A percentile compares a stretch with the other conserved stretches of the same genome.
These are phyloP conservation scores for Scheffersomyces lignosus DNA, from an alignment of 805 yeast genomes.

Conservation along the genomic window DNA sequence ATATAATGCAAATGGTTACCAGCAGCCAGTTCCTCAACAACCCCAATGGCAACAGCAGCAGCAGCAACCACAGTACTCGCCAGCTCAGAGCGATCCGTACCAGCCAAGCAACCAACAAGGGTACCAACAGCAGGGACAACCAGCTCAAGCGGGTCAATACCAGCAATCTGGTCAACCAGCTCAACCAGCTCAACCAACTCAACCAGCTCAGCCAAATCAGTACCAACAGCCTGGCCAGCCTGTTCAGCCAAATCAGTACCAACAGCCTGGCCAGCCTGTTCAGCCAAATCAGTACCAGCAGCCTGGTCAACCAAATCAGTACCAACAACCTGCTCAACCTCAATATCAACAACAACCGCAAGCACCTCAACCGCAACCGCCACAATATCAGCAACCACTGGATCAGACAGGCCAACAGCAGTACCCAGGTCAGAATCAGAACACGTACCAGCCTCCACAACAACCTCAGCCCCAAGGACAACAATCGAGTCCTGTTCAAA, in stretches of 20 bases:
- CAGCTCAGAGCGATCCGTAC: too few species aligned
- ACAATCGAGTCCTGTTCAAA: too few species aligned
- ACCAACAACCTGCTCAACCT: constrained; percentile 5
- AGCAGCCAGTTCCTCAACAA: too few species aligned
- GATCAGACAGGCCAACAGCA: too few species aligned
- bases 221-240: constrained; percentile 1
- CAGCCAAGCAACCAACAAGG: not conserved
- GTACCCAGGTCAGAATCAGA: not conserved
- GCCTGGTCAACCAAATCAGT: constrained; percentile 8
- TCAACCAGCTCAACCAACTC: constrained; percentile 5
- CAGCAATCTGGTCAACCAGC: not conserved
- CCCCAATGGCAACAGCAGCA: too few species aligned
- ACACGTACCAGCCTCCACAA: too few species aligned
- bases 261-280: constrained; percentile 2
- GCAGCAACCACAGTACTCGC: too few species aligned
- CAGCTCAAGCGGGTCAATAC: constrained; percentile 4
- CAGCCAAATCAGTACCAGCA: constrained; percentile 5
- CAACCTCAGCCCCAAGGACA: too few species aligned
- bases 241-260: constrained; percentile 5
- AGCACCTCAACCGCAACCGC: constrained; percentile 16
- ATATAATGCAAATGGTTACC: too few species aligned
- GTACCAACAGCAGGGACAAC: constrained; percentile 1
- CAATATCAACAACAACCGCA: constrained; percentile 5
- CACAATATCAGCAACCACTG: constrained; percentile 11
- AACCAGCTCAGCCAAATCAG: constrained; percentile 3